Conservation (phyloP, 129 eudicot species). For the Silybum marianum region DNA sequence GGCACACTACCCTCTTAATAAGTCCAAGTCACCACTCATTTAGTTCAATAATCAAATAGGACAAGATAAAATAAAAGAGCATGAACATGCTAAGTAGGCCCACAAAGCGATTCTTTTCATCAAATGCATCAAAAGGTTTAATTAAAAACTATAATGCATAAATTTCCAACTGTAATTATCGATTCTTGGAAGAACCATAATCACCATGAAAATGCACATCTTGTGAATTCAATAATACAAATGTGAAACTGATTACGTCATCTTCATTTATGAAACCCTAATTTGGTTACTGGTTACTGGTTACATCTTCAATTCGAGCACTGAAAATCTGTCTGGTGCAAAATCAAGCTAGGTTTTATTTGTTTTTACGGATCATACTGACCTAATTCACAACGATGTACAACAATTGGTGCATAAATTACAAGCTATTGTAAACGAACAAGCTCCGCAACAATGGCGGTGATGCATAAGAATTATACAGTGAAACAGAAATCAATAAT, state of each 20-base stretch:
- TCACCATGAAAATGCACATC: not conserved
- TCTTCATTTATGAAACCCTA: not conserved
- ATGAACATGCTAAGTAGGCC: constrained; percentile 1
- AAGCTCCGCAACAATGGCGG: not conserved
- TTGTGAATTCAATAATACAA: not conserved
- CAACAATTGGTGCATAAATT: constrained; percentile 5
- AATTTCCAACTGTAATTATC: not conserved
- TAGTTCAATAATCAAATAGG: constrained; percentile 8
- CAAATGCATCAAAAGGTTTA: not conserved
- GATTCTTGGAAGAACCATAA: not conserved
- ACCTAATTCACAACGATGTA: constrained; percentile 10
- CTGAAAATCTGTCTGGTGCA: not conserved
- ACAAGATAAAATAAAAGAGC: constrained; percentile 22
- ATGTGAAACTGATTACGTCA: too few species aligned
- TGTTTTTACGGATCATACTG: not conserved
- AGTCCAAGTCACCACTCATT: constrained; percentile 8
- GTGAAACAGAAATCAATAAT: not conserved
- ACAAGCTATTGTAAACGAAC: not conserved
- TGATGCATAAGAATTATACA: not conserved
- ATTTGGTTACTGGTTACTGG: not conserved
- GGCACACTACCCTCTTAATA: constrained; percentile 3
- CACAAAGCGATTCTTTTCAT: not conserved
- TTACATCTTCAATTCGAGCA: too few species aligned
- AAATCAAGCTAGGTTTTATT: not conserved
- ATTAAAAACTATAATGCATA: not conserved